Evolutionary conservation across 2,329 filamentous ascomycete species (phyloP).

Genomic region (Claviceps pusilla): DNA sequence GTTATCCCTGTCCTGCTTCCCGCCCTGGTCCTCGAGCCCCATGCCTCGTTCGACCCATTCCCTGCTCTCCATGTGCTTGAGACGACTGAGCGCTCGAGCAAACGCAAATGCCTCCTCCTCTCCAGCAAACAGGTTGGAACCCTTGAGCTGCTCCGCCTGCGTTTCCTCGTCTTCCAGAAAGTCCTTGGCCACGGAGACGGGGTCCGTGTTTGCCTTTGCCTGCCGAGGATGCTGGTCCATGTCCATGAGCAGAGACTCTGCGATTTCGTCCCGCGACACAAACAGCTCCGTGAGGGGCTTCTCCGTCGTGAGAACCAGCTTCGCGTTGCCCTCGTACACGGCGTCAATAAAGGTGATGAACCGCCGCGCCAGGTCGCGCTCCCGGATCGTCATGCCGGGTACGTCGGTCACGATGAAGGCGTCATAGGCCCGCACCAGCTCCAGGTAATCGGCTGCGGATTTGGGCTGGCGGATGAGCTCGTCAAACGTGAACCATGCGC

Average conservation of each 20-base stretch:
- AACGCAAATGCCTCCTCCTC: slow-evolving; percentile 97
- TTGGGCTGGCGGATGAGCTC: slow-evolving; percentile 81
- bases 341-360: slow-evolving; percentile 98
- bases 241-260: slow-evolving; percentile 35
- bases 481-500: slow-evolving; percentile 83
- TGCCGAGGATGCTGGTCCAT: too few relatives aligned
- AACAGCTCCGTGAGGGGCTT: slow-evolving; percentile 79
- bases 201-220: slow-evolving; percentile 13
- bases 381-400: slow-evolving; percentile 75
- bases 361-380: slow-evolving; percentile 73
- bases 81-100: slow-evolving; percentile 66
- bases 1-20: slow-evolving; percentile 48
- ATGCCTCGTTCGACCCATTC: slow-evolving; percentile 85
- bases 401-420: slow-evolving; percentile 85
- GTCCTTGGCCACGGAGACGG: slow-evolving; percentile 29
- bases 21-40: slow-evolving; percentile 49
- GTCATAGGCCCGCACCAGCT: slow-evolving; percentile 78
- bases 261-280: slow-evolving; percentile 55
- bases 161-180: slow-evolving; percentile 85
- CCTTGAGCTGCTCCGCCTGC: slow-evolving; percentile 72
- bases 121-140: slow-evolving; percentile 74
- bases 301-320: slow-evolving; percentile 81
- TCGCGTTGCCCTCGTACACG: slow-evolving; percentile 84
- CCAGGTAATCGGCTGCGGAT: slow-evolving; percentile 87
- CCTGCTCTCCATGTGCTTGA: slow-evolving; percentile 84